Conservation (phyloP, 2,329 filamentous ascomycete species). For the Alternaria sp. region DNA sequence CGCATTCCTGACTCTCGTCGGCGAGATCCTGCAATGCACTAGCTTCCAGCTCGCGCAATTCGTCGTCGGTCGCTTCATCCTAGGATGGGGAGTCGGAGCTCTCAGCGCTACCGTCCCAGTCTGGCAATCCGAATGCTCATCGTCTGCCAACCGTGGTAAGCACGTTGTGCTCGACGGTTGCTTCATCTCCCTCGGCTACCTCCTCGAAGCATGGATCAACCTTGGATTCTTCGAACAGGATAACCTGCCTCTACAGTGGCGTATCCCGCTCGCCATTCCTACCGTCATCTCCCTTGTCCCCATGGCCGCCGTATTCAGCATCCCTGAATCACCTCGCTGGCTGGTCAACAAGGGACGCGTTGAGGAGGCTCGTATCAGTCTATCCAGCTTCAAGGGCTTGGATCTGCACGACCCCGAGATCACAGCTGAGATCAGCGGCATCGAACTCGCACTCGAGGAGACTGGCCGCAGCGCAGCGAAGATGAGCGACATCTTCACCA, state of each 20-base stretch:
- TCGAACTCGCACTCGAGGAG: constrained; percentile 57
- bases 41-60: constrained; percentile 56
- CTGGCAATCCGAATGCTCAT: constrained; percentile 54
- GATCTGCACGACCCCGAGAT: constrained; percentile 59
- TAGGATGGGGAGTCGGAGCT: constrained; percentile 53
- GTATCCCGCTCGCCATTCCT: constrained; percentile 72
- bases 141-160: constrained; percentile 48
- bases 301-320: constrained; percentile 65
- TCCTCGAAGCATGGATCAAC: constrained; percentile 57
- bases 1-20: constrained; percentile 51
- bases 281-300: constrained; percentile 63
- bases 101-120: constrained; percentile 55
- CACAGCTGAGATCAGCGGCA: constrained; percentile 67
- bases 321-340: constrained; percentile 74
- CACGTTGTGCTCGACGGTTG: constrained; percentile 54
- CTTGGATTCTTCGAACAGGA: constrained; percentile 65
- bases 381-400: constrained; percentile 51
- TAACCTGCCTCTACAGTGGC: constrained; percentile 65
- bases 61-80: constrained; percentile 53
- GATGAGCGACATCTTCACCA: constrained; percentile 61
- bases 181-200: constrained; percentile 55
- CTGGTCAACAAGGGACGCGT: constrained; percentile 70
- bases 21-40: constrained; percentile 53
- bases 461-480: constrained; percentile 65
- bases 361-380: constrained; percentile 64